Evolutionary conservation across 2,329 filamentous ascomycete genomes (phyloP).

Genomic region (Hypoxylon sp.): DNA sequence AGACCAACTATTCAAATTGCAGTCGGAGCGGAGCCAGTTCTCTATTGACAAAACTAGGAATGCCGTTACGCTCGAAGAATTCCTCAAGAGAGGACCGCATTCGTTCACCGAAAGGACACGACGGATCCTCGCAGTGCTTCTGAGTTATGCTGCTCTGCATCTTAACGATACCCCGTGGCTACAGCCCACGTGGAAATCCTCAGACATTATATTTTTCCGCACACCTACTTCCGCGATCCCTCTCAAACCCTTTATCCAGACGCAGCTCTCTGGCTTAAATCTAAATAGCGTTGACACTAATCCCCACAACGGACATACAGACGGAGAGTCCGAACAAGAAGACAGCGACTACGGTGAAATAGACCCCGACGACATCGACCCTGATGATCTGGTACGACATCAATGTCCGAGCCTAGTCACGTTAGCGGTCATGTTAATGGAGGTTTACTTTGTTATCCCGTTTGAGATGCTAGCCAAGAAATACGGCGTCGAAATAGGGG

Average conservation of each 20-base stretch:
- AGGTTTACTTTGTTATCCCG: not conserved
- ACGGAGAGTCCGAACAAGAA: not conserved
- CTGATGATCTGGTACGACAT: not conserved
- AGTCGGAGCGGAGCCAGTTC: slow-evolving; percentile 5
- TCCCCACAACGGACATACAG: not conserved
- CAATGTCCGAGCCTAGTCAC: not conserved
- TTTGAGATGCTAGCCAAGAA: not conserved
- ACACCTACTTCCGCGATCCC: not conserved
- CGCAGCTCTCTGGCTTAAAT: not conserved
- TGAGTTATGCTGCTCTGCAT: slow-evolving; percentile 12
- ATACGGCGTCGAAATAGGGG: not conserved
- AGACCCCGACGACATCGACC: not conserved
- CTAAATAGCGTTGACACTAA: not conserved
- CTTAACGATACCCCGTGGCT: slow-evolving; percentile 20
- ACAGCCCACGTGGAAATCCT: slow-evolving; percentile 12
- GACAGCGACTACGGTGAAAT: not conserved
- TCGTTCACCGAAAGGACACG: slow-evolving; percentile 19
- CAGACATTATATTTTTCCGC: slow-evolving; percentile 11
- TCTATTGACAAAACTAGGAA: slow-evolving; percentile 6
- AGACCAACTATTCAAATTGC: slow-evolving; percentile 3
- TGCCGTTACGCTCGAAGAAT: slow-evolving; percentile 2
- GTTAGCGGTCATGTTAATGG: not conserved
- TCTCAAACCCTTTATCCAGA: not conserved
- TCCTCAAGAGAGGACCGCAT: not conserved
- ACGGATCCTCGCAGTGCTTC: slow-evolving; percentile 11